Evolutionary conservation across 2,329 filamentous ascomycete species (phyloP).

Genomic region (Chlorencoelia australis): DNA sequence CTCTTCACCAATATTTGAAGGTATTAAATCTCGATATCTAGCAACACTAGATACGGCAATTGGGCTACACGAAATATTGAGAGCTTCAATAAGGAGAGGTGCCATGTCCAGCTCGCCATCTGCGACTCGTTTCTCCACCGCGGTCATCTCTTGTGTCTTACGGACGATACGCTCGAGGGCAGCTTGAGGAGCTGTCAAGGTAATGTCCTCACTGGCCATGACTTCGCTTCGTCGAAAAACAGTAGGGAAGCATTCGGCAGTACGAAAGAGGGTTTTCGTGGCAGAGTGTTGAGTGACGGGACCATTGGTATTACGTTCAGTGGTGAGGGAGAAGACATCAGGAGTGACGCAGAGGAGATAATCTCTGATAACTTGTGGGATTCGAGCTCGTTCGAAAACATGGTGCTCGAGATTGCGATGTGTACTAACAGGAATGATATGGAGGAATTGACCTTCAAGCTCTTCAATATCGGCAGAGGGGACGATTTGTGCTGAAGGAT

Average conservation of each 20-base stretch:
- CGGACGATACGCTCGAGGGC: constrained; percentile 81
- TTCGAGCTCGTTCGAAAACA: constrained; percentile 79
- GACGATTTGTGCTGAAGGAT: constrained; percentile 75
- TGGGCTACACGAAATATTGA: constrained; percentile 67
- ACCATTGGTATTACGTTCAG: constrained; percentile 58
- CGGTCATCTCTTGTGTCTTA: constrained; percentile 77
- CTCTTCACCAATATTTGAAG: constrained; percentile 32
- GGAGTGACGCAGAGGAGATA: constrained; percentile 72
- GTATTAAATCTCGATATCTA: constrained; percentile 66
- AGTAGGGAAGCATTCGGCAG: constrained; percentile 80
- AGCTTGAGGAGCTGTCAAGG: constrained; percentile 69
- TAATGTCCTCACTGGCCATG: constrained; percentile 49
- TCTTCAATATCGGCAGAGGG: constrained; percentile 62
- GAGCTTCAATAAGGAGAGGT: constrained; percentile 60
- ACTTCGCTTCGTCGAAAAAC: constrained; percentile 85
- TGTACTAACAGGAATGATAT: constrained; percentile 70
- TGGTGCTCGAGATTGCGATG: constrained; percentile 75
- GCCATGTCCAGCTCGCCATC: constrained; percentile 64
- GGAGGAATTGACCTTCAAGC: constrained; percentile 81
- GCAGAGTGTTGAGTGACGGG: constrained; percentile 64
- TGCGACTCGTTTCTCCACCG: constrained; percentile 62
- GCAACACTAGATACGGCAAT: constrained; percentile 67
- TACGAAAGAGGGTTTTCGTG: constrained; percentile 77
- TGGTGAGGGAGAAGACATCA: constrained; percentile 68
- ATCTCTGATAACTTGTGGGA: constrained; percentile 75